Evolutionary conservation across 2,329 filamentous ascomycete species (phyloP), one percentile per base, ranked within the genome.

Genomic region (Pezizomycotina sp.): DNA sequence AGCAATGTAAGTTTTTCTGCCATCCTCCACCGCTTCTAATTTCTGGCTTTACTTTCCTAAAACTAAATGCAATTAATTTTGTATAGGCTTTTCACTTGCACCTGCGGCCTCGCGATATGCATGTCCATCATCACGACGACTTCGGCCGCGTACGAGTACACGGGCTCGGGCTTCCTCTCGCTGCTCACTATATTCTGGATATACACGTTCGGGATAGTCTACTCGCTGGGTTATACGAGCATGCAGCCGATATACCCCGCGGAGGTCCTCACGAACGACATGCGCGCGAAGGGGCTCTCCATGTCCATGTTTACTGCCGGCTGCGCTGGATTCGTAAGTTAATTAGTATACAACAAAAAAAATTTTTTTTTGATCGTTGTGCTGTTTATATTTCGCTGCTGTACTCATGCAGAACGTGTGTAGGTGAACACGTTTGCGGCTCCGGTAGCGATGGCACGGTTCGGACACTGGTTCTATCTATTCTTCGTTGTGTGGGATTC

Each of bases 401-500:
- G n/a, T n/a, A n/a, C n/a, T n/a, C n/a, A n/a, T n/a, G n/a, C n/a
- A n/a, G n/a, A n/a, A n/a, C n/a, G n/a, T 45, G 38, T 30, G 50
- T 52, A 42, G 47, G 52, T 52, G 2, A 47, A 53, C 28, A 48
- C 47, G 3, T 55, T 48, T 18, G 44, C 45, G 3, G 48, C 50
- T 0, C 50, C 50, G 4, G 36, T 52, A 8, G 50, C 52, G 6
- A 45, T 53, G 43, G 42, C 39, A 23, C 32, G 37, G 16, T 64
- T 64, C 25, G 52, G 54, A 1, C 62, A 60, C 44, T 60, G 61
- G 42, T 62, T 63, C 27, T 63, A 63, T 37, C 52, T 61, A 1
- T 56, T 63, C 2, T 62, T 63, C 47, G 54, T 63, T 1, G 59
- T 60, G 34, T 64, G 60, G 61, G 59, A 63, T 28, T 33, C 62